A percentile compares a stretch with the other conserved stretches of the same genome.
Evolutionary conservation across 257 asterid species (phyloP).

Genomic region (Solanum ossicruentum): DNA sequence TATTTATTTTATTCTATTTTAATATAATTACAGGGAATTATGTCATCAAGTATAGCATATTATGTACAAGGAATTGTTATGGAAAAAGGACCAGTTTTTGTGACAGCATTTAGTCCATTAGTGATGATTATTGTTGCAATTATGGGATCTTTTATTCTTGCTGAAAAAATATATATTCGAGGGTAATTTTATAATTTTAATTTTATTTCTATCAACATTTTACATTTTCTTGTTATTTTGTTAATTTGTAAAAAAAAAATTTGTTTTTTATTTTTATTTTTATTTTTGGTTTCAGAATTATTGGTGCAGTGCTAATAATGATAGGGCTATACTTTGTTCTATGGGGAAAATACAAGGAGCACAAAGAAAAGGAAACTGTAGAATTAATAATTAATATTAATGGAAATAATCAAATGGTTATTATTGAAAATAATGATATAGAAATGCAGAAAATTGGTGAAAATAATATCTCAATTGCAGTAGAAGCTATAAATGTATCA

Average conservation of each 20-base stretch:
- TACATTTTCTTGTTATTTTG: background rate
- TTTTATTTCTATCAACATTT: background rate
- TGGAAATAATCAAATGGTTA: background rate
- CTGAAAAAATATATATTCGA: no score
- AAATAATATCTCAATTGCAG: conserved; percentile 12
- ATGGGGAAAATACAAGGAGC: conserved; percentile 55
- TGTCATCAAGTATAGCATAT: no score
- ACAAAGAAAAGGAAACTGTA: conserved; percentile 23
- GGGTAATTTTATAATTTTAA: no score
- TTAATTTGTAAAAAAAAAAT: background rate
- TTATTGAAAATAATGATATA: conserved; percentile 27
- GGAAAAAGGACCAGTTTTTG: no score
- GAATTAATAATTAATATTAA: conserved; percentile 3
- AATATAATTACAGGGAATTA: no score
- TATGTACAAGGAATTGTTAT: no score
- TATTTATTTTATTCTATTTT: no score
- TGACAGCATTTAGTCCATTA: no score
- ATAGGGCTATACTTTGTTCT: conserved; percentile 38
- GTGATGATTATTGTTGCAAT: no score
- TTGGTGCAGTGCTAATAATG: conserved; percentile 40
- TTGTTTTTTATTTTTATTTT: no score
- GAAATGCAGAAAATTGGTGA: conserved; percentile 15
- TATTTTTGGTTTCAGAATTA: conserved; percentile 13
- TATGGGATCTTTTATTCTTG: no score
- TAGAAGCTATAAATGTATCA: conserved; percentile 28